Evolutionary conservation across 2,329 filamentous ascomycete genomes (phyloP).

Genomic region (Pezicula carpinea): DNA sequence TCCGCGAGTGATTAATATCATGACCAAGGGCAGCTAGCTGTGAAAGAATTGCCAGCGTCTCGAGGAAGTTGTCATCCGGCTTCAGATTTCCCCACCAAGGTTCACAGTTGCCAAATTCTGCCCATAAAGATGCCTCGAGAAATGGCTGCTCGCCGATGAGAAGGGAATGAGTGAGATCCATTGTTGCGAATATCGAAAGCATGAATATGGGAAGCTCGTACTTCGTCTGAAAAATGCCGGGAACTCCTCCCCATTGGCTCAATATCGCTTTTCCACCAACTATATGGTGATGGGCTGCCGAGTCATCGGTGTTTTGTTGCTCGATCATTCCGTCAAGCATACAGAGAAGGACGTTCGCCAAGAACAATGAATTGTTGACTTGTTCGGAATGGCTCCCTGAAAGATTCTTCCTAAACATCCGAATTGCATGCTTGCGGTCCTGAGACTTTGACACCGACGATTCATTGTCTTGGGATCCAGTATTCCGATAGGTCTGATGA

Average conservation of each 20-base stretch:
- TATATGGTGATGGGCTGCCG: slow-evolving; percentile 22
- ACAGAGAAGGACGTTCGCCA: slow-evolving; percentile 39
- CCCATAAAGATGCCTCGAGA: slow-evolving; percentile 34
- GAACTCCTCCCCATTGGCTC: slow-evolving; percentile 22
- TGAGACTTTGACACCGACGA: slow-evolving; percentile 21
- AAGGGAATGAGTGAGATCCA: slow-evolving; percentile 38
- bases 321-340: slow-evolving; percentile 30
- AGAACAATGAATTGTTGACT: slow-evolving; percentile 31
- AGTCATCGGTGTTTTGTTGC: slow-evolving; percentile 17
- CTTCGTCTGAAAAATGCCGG: slow-evolving; percentile 17
- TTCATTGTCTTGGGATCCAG: slow-evolving; percentile 11
- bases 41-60: slow-evolving; percentile 28
- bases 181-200: slow-evolving; percentile 38
- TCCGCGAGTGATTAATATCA: slow-evolving; percentile 19
- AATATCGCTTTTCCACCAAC: slow-evolving; percentile 24
- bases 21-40: slow-evolving; percentile 31
- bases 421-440: slow-evolving; percentile 22
- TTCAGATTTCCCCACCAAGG: slow-evolving; percentile 37
- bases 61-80: slow-evolving; percentile 27
- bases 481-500: slow-evolving; percentile 20
- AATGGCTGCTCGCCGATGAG: slow-evolving; percentile 34
- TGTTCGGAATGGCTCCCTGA: slow-evolving; percentile 29
- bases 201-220: slow-evolving; percentile 31
- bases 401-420: slow-evolving; percentile 26
- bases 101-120: slow-evolving; percentile 33